Evolutionary conservation across 2,329 filamentous ascomycete species (phyloP).

Genomic region (Ploettnerulaceae sp.): DNA sequence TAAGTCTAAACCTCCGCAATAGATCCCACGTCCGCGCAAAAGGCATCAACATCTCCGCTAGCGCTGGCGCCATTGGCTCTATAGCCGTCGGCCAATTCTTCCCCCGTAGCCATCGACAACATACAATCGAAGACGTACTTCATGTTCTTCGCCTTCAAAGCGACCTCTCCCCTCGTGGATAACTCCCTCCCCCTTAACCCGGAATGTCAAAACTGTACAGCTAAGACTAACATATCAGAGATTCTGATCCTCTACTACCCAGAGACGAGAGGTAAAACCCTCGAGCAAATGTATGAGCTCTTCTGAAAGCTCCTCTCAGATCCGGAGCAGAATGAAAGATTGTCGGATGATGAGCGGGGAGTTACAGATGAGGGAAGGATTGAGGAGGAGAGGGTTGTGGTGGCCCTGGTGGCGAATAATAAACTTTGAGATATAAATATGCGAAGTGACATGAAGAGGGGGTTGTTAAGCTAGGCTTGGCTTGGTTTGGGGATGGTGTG

Average conservation of each 20-base stretch:
- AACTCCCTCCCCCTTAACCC: background rate
- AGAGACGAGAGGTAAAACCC: constrained; percentile 43
- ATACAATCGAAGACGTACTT: constrained; percentile 52
- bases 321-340: background rate
- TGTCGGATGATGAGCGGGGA: background rate
- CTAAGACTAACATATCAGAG: constrained; percentile 25
- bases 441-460: too few relatives aligned
- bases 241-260: constrained; percentile 41
- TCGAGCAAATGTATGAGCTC: constrained; percentile 42
- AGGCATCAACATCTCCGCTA: constrained; percentile 51
- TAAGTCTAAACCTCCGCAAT: too few relatives aligned
- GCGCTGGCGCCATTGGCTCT: constrained; percentile 50
- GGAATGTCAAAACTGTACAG: background rate
- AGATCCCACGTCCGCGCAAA: constrained; percentile 51
- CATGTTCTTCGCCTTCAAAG: constrained; percentile 51
- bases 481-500: too few relatives aligned
- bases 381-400: background rate
- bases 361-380: background rate
- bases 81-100: constrained; percentile 51
- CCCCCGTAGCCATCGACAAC: constrained; percentile 47
- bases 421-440: too few relatives aligned
- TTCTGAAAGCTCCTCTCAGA: constrained; percentile 29
- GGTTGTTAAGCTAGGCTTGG: too few relatives aligned
- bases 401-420: too few relatives aligned
- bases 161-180: constrained; percentile 43